These are phyloP conservation scores for Saccharomycopsis vini DNA, from an alignment of 805 yeast species.

Conservation along the genomic window DNA sequence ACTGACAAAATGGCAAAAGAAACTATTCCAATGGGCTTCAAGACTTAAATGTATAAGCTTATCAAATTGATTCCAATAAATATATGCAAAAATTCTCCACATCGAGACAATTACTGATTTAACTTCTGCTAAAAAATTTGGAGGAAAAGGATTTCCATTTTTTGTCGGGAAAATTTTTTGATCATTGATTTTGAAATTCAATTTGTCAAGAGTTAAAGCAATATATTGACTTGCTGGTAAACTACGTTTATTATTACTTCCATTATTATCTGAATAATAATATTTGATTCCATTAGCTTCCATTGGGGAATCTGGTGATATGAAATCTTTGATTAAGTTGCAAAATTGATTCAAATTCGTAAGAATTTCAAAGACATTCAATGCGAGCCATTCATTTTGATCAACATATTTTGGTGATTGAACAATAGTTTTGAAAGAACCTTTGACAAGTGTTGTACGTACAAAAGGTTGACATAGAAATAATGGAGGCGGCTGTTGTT, in stretches of 20 bases:
- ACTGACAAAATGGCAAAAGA: constrained; percentile 88
- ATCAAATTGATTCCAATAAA: constrained; percentile 91
- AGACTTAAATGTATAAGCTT: constrained; percentile 82
- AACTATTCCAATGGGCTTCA: constrained; percentile 97
- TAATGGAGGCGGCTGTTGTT: constrained; percentile 28
- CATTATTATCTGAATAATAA: constrained; percentile 75
- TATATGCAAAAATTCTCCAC: constrained; percentile 92
- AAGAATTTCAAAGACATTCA: constrained; percentile 83
- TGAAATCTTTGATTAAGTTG: constrained; percentile 83
- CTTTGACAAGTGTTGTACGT: constrained; percentile 89
- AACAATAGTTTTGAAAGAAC: constrained; percentile 92
- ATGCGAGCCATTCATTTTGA: constrained; percentile 90
- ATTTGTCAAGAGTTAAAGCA: constrained; percentile 87
- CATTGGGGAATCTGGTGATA: constrained; percentile 87
- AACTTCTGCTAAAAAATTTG: constrained; percentile 70
- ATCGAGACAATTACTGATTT: constrained; percentile 84
- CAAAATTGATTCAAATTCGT: constrained; percentile 80
- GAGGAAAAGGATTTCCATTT: constrained; percentile 82
- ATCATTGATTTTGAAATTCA: constrained; percentile 78
- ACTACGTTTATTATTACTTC: constrained; percentile 66
- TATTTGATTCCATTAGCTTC: constrained; percentile 91
- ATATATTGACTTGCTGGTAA: constrained; percentile 91
- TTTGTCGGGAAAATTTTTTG: constrained; percentile 88
- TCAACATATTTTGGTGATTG: constrained; percentile 94
- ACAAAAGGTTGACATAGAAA: constrained; percentile 90